Base-by-base conservation (phyloP, 345 rosid species). In the Anacardium occidentale region DNA sequence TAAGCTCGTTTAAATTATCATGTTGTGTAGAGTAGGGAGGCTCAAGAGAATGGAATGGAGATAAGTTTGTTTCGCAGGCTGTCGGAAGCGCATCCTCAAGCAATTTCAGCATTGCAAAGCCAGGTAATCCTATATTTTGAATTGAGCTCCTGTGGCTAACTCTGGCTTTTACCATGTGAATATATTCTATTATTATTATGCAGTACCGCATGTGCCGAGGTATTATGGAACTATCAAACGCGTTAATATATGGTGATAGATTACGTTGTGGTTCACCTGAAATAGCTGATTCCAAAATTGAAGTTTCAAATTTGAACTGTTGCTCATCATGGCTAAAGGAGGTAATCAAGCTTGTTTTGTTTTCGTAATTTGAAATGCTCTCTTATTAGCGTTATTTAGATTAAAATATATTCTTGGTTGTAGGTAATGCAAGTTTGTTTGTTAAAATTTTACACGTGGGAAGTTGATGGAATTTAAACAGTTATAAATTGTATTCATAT, bases 21-120 rank as follows among this genome's bases (percentile, higher is more conserved):
- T 76, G 63, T 69, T 70, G 55, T 77, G 9, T 78, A 95, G 99
- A 92, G 93, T 84, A 66, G 79, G 24, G 99, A 95, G 85, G 99
- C 96, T 78, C 90, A 86, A 74, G 99, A 95, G 77, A 91, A 86
- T 73, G 99, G 98, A 72, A 84, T 95, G 88, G 97, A 93, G 70
- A 71, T 88, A 81, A 95, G 99, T 88, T 86, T 95, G 90, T 95
- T 95, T 78, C 86, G 98, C 75, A 87, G 91, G 82, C 94, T 95
- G 50, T 95, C 98, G 54, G 99, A 95, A 84, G 98, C 96, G 54
- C 98, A 95, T 84, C 98, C 99, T 64, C 96, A 95, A 67, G 93
- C 99, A 79, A 92, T 95, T 74, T 90, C 97, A 73, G 89, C 92
- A 66, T 77, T 95, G 83, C 98, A 92, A 77, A 91, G 93, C 89